A percentile compares a stretch with the other conserved stretches of the same genome.
phyloP scores from a whole-genome alignment of 2,329 filamentous ascomycete species.

The Penicillium sp. region DNA sequence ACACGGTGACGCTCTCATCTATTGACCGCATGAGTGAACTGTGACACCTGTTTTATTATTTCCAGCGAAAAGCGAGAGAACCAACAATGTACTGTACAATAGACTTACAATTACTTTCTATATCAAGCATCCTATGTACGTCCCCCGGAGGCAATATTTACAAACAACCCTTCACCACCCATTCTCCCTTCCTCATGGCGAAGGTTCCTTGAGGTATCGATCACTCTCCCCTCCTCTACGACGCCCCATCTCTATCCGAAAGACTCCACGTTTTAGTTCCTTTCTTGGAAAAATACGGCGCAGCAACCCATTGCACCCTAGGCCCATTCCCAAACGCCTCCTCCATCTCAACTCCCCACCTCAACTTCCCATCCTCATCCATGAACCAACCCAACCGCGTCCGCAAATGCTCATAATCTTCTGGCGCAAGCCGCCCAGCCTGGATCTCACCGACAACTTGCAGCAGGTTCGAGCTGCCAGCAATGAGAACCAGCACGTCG shows the following conservation, averaged over 20 bases:
- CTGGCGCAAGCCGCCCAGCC: conserved; percentile 9
- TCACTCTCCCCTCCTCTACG: not conserved
- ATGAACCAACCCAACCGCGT: conserved; percentile 27
- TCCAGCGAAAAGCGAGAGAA: conserved; percentile 11
- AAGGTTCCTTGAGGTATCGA: not conserved
- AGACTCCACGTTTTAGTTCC: conserved; percentile 17
- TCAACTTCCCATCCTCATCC: conserved; percentile 20
- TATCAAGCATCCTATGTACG: not conserved
- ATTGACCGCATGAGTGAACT: conserved; percentile 1
- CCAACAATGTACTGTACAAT: conserved; percentile 18
- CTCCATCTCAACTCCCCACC: conserved; percentile 28
- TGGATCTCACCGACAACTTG: conserved; percentile 22
- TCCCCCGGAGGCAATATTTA: not conserved
- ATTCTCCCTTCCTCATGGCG: not conserved
- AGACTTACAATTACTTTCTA: conserved; percentile 10
- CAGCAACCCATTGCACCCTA: conserved; percentile 21
- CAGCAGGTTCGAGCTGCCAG: conserved; percentile 23
- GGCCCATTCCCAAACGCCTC: conserved; percentile 20
- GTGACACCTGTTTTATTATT: conserved; percentile 7
- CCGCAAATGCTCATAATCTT: conserved; percentile 17
- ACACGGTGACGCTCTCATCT: conserved; percentile 1
- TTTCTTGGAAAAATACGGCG: conserved; percentile 17
- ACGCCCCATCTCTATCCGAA: conserved; percentile 5
- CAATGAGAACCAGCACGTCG: conserved; percentile 24
- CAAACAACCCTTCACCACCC: not conserved